Percentiles rank a stretch among this genome's conserved stretches.
Evolutionary conservation across 495 filamentous ascomycete genomes (phyloP).

Genomic region (Cercophora sp.): DNA sequence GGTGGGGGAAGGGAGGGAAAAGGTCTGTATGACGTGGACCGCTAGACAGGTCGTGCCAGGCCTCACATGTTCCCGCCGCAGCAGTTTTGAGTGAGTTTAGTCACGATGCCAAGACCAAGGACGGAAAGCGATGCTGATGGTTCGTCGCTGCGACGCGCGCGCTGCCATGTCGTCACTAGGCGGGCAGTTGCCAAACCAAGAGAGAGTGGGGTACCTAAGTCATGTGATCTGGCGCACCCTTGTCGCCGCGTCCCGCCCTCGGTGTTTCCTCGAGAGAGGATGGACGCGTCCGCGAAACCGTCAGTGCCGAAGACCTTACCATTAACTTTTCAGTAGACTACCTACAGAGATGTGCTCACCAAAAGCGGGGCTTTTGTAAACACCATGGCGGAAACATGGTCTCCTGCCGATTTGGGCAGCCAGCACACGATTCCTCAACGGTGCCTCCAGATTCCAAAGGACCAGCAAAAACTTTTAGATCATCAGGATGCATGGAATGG

Average conservation of each 20-base stretch:
- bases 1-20: not conserved
- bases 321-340: no score
- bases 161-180: conserved; percentile 15
- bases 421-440: conserved; percentile 12
- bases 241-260: not conserved
- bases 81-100: conserved; percentile 3
- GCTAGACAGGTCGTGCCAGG: not conserved
- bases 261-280: not conserved
- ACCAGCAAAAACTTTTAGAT: conserved; percentile 59
- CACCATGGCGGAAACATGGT: not conserved
- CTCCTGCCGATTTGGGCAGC: not conserved
- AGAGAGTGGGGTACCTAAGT: not conserved
- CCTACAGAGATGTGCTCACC: no score
- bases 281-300: not conserved
- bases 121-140: no score
- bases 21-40: not conserved
- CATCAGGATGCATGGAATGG: conserved; percentile 39
- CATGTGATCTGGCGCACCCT: not conserved
- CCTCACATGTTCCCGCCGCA: conserved; percentile 13
- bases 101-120: not conserved
- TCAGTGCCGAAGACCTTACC: no score
- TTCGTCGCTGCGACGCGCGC: not conserved
- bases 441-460: conserved; percentile 46
- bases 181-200: not conserved
- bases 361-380: no score